Evolutionary conservation across 169 alveolate genomes (phyloP).

Genomic region (Cystoisospora suis): DNA sequence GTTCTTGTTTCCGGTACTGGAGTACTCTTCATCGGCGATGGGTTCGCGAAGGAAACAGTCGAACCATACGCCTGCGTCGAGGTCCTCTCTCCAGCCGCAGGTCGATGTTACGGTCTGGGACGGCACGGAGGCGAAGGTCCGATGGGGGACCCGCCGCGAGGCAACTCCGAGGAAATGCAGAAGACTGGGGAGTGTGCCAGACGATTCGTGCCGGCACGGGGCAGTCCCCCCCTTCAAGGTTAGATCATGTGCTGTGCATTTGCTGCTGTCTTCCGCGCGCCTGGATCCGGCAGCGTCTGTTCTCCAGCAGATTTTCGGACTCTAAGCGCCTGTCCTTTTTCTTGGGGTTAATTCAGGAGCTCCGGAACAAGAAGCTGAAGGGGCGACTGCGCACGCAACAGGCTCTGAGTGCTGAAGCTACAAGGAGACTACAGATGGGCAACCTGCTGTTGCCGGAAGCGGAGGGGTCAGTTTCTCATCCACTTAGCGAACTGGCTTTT

Average conservation of each 20-base stretch:
- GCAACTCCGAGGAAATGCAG: background rate
- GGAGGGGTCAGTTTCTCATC: background rate
- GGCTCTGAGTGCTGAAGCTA: background rate
- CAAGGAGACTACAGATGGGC: background rate
- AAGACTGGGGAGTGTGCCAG: background rate
- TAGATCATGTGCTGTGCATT: no score
- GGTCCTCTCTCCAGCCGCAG: no score
- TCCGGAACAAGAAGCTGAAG: background rate
- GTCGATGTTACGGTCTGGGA: slow-evolving; percentile 19
- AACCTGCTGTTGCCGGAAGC: background rate
- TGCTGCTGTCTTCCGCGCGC: no score
- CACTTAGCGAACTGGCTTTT: background rate
- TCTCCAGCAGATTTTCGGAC: no score
- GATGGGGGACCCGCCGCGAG: background rate
- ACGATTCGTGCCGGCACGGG: no score
- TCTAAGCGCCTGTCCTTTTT: background rate
- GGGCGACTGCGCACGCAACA: slow-evolving; percentile 13
- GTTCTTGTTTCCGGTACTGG: no score
- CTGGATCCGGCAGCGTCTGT: no score
- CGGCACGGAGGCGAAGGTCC: background rate
- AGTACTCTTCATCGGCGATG: no score
- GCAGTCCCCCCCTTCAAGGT: no score
- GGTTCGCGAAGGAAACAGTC: no score
- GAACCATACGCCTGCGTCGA: no score
- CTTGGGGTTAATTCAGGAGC: background rate